These are phyloP conservation scores for Taphrina wiesneri DNA, from an alignment of 1,139 yeast species.

Conservation along the genomic window DNA sequence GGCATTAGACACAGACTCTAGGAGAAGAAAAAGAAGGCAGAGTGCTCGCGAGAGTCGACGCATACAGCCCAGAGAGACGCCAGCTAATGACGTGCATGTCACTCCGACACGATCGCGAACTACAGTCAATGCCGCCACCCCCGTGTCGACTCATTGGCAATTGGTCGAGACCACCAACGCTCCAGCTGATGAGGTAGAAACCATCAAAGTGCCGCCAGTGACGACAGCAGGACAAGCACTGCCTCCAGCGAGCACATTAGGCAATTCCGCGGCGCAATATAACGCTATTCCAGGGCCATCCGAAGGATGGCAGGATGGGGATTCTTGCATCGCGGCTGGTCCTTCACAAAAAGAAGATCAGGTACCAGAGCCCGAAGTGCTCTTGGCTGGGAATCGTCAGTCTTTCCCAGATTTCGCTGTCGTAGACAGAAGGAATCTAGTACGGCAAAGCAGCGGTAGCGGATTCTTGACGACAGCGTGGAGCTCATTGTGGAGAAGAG, in stretches of 20 bases:
- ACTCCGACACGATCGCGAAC: background rate
- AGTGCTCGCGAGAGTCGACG: slow-evolving; percentile 10
- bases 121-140: background rate
- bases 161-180: background rate
- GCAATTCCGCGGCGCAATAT: background rate
- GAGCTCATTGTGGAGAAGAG: slow-evolving; percentile 29
- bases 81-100: background rate
- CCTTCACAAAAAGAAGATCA: background rate
- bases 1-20: slow-evolving; percentile 24
- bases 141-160: background rate
- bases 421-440: background rate
- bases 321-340: background rate
- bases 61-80: background rate
- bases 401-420: slow-evolving; percentile 29
- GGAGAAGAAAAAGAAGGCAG: slow-evolving; percentile 17
- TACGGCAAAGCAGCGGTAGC: slow-evolving; percentile 2
- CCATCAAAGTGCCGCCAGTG: background rate
- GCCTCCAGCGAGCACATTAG: background rate
- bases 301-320: slow-evolving; percentile 19
- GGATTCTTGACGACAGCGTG: slow-evolving; percentile 14
- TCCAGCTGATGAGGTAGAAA: background rate
- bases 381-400: slow-evolving; percentile 29
- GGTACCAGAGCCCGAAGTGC: background rate
- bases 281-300: slow-evolving; percentile 7
- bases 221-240: background rate